Conservation (phyloP, 306 rosid genomes). For the Hippophae rhamnoides region DNA sequence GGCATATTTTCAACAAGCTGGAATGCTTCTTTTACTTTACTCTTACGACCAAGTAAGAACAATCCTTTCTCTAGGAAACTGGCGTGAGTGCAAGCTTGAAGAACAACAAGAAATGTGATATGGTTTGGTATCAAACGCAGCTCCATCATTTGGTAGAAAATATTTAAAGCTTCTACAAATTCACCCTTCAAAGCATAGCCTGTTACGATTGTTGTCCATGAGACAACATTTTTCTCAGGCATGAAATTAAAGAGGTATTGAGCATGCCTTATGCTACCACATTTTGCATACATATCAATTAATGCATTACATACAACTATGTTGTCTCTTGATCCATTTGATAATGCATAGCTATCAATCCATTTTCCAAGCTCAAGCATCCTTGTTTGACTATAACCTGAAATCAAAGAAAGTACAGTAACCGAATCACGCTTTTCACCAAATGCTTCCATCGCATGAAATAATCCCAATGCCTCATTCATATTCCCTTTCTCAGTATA, state of each 20-base stretch:
- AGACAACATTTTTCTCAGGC: conserved; percentile 41
- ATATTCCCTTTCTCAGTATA: conserved; percentile 47
- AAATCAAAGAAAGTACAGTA: conserved; percentile 48
- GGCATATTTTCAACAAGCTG: conserved; percentile 44
- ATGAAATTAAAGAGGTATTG: conserved; percentile 31
- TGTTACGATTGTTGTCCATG: conserved; percentile 58
- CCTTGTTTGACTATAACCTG: conserved; percentile 50
- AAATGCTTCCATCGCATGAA: conserved; percentile 44
- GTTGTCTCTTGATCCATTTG: conserved; percentile 35
- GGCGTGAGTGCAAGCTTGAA: conserved; percentile 67
- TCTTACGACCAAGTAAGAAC: conserved; percentile 45
- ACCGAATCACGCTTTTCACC: conserved; percentile 51
- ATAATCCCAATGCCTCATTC: conserved; percentile 41
- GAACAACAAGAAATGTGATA: conserved; percentile 58
- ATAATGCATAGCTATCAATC: conserved; percentile 33
- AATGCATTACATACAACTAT: conserved; percentile 54
- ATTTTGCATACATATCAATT: conserved; percentile 69
- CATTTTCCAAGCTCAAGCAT: conserved; percentile 50
- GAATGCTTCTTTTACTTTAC: conserved; percentile 49
- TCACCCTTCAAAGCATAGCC: conserved; percentile 64
- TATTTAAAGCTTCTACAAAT: conserved; percentile 43
- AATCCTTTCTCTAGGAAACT: conserved; percentile 57
- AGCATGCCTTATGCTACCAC: conserved; percentile 47
- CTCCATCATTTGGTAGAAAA: conserved; percentile 37
- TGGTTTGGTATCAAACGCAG: conserved; percentile 47